Conservation (phyloP, 2,329 filamentous ascomycete genomes). For the Lecanicillium sp. region DNA sequence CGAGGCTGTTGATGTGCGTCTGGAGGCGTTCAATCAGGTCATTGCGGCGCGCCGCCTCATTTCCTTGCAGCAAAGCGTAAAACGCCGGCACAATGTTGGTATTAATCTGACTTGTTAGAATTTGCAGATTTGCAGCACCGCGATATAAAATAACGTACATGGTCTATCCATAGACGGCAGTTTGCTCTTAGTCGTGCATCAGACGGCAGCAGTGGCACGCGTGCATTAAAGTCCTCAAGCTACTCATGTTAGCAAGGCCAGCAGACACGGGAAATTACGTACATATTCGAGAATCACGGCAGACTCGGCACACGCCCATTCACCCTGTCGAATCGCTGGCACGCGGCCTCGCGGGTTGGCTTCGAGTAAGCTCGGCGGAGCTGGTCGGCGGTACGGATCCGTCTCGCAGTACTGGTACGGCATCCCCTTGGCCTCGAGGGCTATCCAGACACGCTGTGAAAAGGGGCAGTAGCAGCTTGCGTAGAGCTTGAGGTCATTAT, state of each 20-base stretch:
- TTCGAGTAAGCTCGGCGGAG: conserved; percentile 50
- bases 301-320: conserved; percentile 79
- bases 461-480: conserved; percentile 83
- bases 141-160: conserved; percentile 41
- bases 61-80: conserved; percentile 63
- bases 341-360: conserved; percentile 71
- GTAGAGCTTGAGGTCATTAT: conserved; percentile 67
- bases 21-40: conserved; percentile 55
- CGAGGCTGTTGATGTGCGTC: conserved; percentile 48
- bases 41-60: conserved; percentile 50
- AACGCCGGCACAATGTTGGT: conserved; percentile 68
- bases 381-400: conserved; percentile 67
- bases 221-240: conserved; percentile 65
- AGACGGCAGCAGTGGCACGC: conserved; percentile 54
- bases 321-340: conserved; percentile 67
- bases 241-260: conserved; percentile 19
- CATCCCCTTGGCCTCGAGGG: conserved; percentile 70
- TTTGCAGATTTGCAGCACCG: not conserved
- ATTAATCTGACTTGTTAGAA: conserved; percentile 50
- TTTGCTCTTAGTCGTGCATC: conserved; percentile 62
- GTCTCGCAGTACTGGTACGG: conserved; percentile 82
- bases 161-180: conserved; percentile 72
- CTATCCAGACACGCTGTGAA: conserved; percentile 84
- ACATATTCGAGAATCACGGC: conserved; percentile 81
- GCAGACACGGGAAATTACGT: conserved; percentile 20